Evolutionary conservation across 1,284 basidiomycete genomes (phyloP).

Genomic region (Tranzscheliella williamsii): DNA sequence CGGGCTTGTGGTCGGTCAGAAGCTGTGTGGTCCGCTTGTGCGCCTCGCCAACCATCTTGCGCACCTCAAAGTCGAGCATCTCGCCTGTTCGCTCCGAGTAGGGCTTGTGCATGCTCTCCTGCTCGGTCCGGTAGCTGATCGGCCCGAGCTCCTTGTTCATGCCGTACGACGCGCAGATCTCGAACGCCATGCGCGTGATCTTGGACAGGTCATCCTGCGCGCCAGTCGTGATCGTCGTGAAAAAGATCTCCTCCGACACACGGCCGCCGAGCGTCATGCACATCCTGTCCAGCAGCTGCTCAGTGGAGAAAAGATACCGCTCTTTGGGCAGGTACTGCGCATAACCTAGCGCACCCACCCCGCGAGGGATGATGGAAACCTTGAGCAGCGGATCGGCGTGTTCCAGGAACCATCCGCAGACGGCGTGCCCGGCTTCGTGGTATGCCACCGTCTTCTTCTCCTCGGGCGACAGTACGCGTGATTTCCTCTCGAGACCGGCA

Average conservation of each 20-base stretch:
- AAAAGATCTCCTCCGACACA: slow-evolving; percentile 98
- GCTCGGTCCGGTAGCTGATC: slow-evolving; percentile 87
- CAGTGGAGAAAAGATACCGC: slow-evolving; percentile 90
- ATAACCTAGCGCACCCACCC: slow-evolving; percentile 93
- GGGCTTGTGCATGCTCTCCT: slow-evolving; percentile 91
- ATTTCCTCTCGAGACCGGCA: slow-evolving; percentile 94
- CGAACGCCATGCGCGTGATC: slow-evolving; percentile 96
- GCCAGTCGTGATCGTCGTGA: slow-evolving; percentile 92
- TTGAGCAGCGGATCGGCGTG: slow-evolving; percentile 95
- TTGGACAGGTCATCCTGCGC: slow-evolving; percentile 97
- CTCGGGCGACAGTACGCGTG: slow-evolving; percentile 84
- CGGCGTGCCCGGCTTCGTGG: slow-evolving; percentile 97
- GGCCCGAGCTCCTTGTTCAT: slow-evolving; percentile 95
- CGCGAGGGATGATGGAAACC: slow-evolving; percentile 97
- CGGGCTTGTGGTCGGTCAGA: slow-evolving; percentile 77
- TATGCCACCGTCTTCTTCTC: slow-evolving; percentile 99
- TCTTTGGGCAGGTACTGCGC: slow-evolving; percentile 95
- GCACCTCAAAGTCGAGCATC: slow-evolving; percentile 83
- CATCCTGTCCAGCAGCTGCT: slow-evolving; percentile 92
- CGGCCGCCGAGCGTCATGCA: slow-evolving; percentile 99
- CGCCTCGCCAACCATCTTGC: slow-evolving; percentile 90
- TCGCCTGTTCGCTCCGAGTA: slow-evolving; percentile 97
- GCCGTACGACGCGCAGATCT: slow-evolving; percentile 71
- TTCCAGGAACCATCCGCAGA: slow-evolving; percentile 97
- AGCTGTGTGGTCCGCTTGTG: slow-evolving; percentile 83